Evolutionary conservation across 148 eudicot genomes (phyloP).

Genomic region (Limonium bicolor): DNA sequence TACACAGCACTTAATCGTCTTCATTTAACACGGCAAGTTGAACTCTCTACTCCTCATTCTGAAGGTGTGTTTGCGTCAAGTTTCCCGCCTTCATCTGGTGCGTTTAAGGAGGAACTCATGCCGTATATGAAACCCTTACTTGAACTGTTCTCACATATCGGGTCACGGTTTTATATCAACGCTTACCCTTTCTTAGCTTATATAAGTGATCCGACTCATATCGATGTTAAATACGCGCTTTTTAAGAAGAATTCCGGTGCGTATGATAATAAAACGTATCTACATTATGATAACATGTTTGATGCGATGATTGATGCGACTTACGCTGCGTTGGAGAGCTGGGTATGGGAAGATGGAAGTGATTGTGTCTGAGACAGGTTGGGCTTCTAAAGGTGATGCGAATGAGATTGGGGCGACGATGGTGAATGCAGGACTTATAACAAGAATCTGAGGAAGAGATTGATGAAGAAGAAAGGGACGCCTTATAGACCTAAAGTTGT

Average conservation of each 20-base stretch:
- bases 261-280: slow-evolving; percentile 36
- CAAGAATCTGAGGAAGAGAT: slow-evolving; percentile 33
- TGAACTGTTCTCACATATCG: slow-evolving; percentile 33
- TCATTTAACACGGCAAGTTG: slow-evolving; percentile 13
- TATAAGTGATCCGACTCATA: slow-evolving; percentile 40
- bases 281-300: slow-evolving; percentile 82
- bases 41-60: slow-evolving; percentile 69
- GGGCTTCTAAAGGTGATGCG: slow-evolving; percentile 72
- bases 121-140: slow-evolving; percentile 66
- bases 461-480: slow-evolving; percentile 66
- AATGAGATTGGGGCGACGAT: slow-evolving; percentile 40
- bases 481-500: slow-evolving; percentile 46
- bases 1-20: slow-evolving; percentile 38
- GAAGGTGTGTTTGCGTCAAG: slow-evolving; percentile 55
- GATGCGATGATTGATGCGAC: slow-evolving; percentile 73
- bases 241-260: slow-evolving; percentile 42
- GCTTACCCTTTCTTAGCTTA: slow-evolving; percentile 83
- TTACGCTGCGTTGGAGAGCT: slow-evolving; percentile 50
- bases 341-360: slow-evolving; percentile 58
- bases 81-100: slow-evolving; percentile 66
- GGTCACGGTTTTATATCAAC: slow-evolving; percentile 63
- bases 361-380: slow-evolving; percentile 84
- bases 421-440: slow-evolving; percentile 63
- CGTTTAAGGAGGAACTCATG: slow-evolving; percentile 44
- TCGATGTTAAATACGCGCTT: slow-evolving; percentile 53